Evolutionary conservation across 345 rosid species (phyloP), one percentile per base, ranked within the genome.

Genomic region (Melaleuca quinquenervia): DNA sequence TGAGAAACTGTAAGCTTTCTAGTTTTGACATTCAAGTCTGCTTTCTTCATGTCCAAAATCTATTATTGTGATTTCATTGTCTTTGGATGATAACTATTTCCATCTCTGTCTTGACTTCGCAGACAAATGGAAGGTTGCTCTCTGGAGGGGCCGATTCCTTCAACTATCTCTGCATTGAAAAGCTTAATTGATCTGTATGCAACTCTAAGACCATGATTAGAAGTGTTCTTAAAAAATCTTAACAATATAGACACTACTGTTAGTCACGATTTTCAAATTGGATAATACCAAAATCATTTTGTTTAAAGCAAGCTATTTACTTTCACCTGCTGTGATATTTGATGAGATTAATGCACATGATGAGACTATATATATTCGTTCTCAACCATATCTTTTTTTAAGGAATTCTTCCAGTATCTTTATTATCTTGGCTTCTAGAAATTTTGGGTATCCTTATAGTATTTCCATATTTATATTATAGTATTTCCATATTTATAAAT

Each of bases 61-160:
- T 36, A 29, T 84, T 5, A 24, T 84, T 60, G 54, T 4, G 45
- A 50, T 50, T 26, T 54, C 84, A 64, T 22, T 50, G 36, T 41
- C 24, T 85, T 24, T 27, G 52, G 80, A 48, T 70, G 48, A 2
- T 36, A 32, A 70, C 24, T 70, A 70, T 18, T 24, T 70, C 48
- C 78, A 82, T 52, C 64, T 83, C 41, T 86, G 18, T 49, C 54
- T 49, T 24, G 44, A 86, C 54, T 36, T 52, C 90, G 84, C 94
- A 96, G 99, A 92, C 95, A 95, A 64, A 91, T 95, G 60, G 93
- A 90, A 76, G 99, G 99, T 88, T 89, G 91, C 88, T 91, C 91
- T 88, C 93, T 96, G 50, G 93, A 93, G 88, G 98, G 98, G 51
- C 98, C 98, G 0, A 91, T 95, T 85, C 98, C 99, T 89, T 91